Conservation (phyloP, 116 monocot genomes). For the Trichopus zeylanicus region DNA sequence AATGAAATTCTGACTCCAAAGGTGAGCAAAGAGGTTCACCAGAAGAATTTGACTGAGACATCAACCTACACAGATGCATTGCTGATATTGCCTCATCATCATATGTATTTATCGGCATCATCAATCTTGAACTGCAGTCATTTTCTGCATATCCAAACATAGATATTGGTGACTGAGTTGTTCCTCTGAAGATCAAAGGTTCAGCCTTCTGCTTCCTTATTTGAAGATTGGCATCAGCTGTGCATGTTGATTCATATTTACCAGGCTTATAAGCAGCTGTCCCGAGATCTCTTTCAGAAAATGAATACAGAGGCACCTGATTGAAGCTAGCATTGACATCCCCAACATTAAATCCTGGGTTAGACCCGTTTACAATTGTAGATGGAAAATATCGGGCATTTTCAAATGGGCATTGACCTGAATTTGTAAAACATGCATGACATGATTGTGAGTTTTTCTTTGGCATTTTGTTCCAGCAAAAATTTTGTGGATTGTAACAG, state of each 20-base stretch:
- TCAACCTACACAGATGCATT: constrained; percentile 66
- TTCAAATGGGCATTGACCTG: neutral
- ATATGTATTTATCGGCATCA: constrained; percentile 1
- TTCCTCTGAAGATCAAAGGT: neutral
- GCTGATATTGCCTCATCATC: constrained; percentile 55
- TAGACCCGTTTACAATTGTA: neutral
- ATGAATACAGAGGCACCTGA: neutral
- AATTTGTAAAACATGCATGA: neutral
- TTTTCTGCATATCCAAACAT: neutral
- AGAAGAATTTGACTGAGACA: constrained; percentile 46
- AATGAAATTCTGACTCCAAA: neutral
- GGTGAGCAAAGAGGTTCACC: constrained; percentile 9
- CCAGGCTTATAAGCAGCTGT: neutral
- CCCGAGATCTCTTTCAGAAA: neutral
- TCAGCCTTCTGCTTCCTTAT: neutral
- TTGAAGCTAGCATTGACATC: neutral
- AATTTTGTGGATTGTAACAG: neutral
- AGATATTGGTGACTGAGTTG: neutral
- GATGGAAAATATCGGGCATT: neutral
- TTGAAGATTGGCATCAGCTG: neutral
- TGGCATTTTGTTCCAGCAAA: neutral
- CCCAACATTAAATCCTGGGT: neutral
- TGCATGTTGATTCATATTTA: neutral
- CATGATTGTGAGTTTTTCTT: neutral
- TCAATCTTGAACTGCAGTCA: neutral